Evolutionary conservation across 345 rosid species (phyloP), one percentile per base, ranked within the genome.

Genomic region (Eutrema yunnanense): DNA sequence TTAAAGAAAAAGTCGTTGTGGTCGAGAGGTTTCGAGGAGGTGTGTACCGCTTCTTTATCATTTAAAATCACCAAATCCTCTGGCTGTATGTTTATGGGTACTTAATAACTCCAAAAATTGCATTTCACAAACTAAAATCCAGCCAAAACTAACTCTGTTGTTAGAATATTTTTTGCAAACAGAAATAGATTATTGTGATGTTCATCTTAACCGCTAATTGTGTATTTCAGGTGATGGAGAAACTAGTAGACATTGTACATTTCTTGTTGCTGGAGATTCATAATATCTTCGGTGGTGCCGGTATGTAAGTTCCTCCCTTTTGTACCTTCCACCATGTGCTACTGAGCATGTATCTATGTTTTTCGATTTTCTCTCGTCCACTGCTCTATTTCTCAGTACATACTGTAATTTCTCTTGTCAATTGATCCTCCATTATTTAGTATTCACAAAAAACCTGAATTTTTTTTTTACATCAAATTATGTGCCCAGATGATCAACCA

Each of bases 11-110:
- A 88, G 83, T 92, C 96, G 6, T 82, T 92, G 49, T 92, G 96
- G 96, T 90, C 89, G 27, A 85, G 82, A 85, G 89, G 84, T 81
- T 84, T 88, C 77, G 98, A 92, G 73, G 98, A 90, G 96, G 98
- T 89, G 69, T 13, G 71, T 72, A 67, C 27, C 13, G 55, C 19
- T 68, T 53, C 36, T 67, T 62, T 37, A 62, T 75, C 50, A 40
- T 40, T 57, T 19, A 44, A 48, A 12, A 47, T 51, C 37, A 8
- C 16, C 52, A 71, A 41, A 61, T 51, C 9, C 51, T 72, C 16
- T 47, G 13, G 46, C 55, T 64, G 71, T 43, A 43, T 44, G 38
- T 72, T 30, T 12, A 59, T 9, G 37, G 22, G 29, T 72, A 44
- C 33, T 9, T 32, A 19, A 34, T 42, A 42, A 62, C 10, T 30